Evolutionary conservation across 2,329 filamentous ascomycete species (phyloP), one percentile per base, ranked within the genome.

Genomic region (Fusarium irregulare): DNA sequence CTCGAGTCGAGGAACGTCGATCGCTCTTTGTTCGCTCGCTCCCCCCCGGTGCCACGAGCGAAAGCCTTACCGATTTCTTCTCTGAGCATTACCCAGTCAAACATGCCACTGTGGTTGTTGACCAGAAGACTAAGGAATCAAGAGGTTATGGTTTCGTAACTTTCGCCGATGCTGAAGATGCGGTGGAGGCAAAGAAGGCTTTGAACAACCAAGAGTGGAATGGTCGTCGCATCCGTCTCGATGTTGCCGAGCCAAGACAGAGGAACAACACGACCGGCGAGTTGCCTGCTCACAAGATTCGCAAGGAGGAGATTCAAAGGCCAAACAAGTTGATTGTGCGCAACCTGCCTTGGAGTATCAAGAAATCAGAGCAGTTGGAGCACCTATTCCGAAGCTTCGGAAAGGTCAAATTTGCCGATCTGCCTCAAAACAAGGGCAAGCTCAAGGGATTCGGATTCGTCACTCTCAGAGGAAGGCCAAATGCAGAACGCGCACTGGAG

Each of bases 131-230:
- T 3, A 97, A 97, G 77, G 84, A 90, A 73, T 98, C 93, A 16
- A 92, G 93, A 77, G 95, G 96, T 20, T 99, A 94, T 80, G 96
- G 96, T 56, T 99, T 99, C 80, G 95, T 99, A 60, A 98, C 96
- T 4, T 96, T 99, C 76, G 93, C 94, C 74, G 96, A 99, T 78
- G 88, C 92, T 30, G 94, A 98, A 71, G 96, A 99, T 83, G 94
- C 95, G 14, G 84, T 90, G 70, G 88, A 91, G 69, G 97, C 96
- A 20, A 88, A 92, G 77, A 88, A 91, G 60, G 92, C 97, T 78
- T 88, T 98, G 76, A 89, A 97, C 79, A 92, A 93, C 67, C 86
- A 91, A 47, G 83, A 89, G 27, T 88, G 97, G 73, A 88, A 94
- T 51, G 95, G 94, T 21, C 90, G 91, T 74, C 93, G 92, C 70